A percentile compares a stretch with the other conserved stretches of the same genome.
phyloP scores from a whole-genome alignment of 1,139 yeast species.

The Debaryomycetaceae sp. region DNA sequence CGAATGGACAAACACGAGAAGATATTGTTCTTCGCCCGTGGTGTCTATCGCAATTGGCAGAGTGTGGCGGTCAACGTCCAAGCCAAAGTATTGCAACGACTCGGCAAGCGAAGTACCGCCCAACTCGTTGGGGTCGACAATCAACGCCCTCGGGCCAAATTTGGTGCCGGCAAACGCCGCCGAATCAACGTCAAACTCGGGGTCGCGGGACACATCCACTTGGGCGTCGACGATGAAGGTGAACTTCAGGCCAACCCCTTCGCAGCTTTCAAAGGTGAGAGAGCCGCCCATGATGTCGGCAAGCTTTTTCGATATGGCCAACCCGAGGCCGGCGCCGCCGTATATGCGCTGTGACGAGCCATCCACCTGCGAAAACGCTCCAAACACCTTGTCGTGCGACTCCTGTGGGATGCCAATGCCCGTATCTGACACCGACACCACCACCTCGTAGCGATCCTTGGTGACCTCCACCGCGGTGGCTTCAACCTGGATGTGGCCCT shows the following conservation, averaged over 20 bases:
- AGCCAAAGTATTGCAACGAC: constrained; percentile 28
- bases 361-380: constrained; percentile 60
- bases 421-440: constrained; percentile 46
- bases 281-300: constrained; percentile 59
- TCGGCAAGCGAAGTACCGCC: constrained; percentile 30
- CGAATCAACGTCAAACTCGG: constrained; percentile 17
- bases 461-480: constrained; percentile 26
- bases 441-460: constrained; percentile 38
- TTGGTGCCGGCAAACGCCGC: constrained; percentile 10
- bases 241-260: constrained; percentile 51
- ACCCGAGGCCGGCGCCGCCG: constrained; percentile 61
- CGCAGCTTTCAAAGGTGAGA: constrained; percentile 46
- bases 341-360: constrained; percentile 52
- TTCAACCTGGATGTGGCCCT: constrained; percentile 44
- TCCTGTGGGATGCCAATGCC: constrained; percentile 60
- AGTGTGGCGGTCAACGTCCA: constrained; percentile 22
- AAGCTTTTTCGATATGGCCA: constrained; percentile 55
- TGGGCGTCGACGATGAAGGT: constrained; percentile 33
- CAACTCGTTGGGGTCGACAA: constrained; percentile 30
- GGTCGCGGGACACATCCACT: constrained; percentile 18
- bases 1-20: constrained; percentile 18
- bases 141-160: constrained; percentile 22
- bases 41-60: constrained; percentile 5
- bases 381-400: constrained; percentile 46
- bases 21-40: constrained; percentile 6